These are phyloP conservation scores for Boeremia lycopersici DNA, from an alignment of 2,329 filamentous ascomycete species.

Conservation along the genomic window DNA sequence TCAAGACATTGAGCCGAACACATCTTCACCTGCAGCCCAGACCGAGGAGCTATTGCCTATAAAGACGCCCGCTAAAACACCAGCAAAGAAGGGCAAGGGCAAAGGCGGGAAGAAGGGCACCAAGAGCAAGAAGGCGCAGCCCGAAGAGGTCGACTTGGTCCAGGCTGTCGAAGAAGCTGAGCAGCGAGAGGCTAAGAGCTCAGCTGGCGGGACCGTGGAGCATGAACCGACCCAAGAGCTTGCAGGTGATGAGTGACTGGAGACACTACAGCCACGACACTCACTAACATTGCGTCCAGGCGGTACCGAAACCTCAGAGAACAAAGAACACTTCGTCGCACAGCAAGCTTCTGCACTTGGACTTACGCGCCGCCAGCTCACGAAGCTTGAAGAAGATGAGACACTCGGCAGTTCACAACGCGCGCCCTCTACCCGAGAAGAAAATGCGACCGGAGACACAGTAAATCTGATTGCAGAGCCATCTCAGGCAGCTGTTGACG, in stretches of 20 bases:
- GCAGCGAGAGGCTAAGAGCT: slow-evolving; percentile 25
- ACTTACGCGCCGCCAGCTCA: slow-evolving; percentile 45
- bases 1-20: slow-evolving; percentile 49
- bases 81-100: slow-evolving; percentile 40
- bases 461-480: not conserved
- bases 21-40: slow-evolving; percentile 22
- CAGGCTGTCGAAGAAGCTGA: slow-evolving; percentile 30
- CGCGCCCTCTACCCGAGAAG: not conserved
- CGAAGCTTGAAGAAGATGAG: slow-evolving; percentile 41
- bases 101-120: slow-evolving; percentile 39
- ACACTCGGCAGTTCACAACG: slow-evolving; percentile 32
- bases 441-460: not conserved
- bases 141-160: slow-evolving; percentile 27
- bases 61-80: slow-evolving; percentile 32
- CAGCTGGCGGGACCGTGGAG: slow-evolving; percentile 28
- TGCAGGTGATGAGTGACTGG: slow-evolving; percentile 26
- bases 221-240: slow-evolving; percentile 23
- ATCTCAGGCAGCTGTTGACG: not conserved
- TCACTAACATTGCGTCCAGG: slow-evolving; percentile 30
- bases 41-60: slow-evolving; percentile 25
- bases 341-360: slow-evolving; percentile 38
- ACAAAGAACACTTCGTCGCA: slow-evolving; percentile 29
- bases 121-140: slow-evolving; percentile 39
- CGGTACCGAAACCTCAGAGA: slow-evolving; percentile 24
- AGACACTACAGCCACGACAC: not conserved